Evolutionary conservation across 768 basidiomycete species (phyloP), one percentile per base, ranked within the genome.

Genomic region (Termitomyces sp.): DNA sequence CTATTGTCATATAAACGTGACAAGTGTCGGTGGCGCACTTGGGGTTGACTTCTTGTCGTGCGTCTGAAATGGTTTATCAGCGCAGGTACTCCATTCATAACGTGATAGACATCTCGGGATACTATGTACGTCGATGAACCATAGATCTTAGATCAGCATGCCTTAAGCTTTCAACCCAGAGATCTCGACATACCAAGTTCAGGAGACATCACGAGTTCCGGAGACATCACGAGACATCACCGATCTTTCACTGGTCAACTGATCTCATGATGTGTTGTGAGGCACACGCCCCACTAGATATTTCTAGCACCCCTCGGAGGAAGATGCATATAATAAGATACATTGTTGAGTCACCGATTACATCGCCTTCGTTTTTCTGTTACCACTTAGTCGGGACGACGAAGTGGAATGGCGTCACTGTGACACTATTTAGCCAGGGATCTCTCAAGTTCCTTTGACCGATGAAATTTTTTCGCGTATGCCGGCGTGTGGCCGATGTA

Each of bases 1-100:
- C 81, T 8, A 67, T 84, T n/a, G 77, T 79, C 6, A 77, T 78
- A 21, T 85, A 82, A 82, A 81, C 80, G 28, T 85, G 2, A 79
- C 78, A 58, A 85, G 83, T 0, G 67, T 83, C 25, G 69, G 74
- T 10, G 84, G 85, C 11, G 76, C 77, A 28, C 41, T 70, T 34
- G 68, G 66, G 43, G 70, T 72, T 47, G 70, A 66, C 4, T 17
- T 59, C 21, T 54, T 70, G n/a, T 54, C 68, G 52, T 59, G 59
- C 16, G 43, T 53, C 37, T 61, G 60, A 42, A 40, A 32, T 17
- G n/a, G 6, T 34, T 10, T 9, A 42, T 52, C 6, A 19, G 12
- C 16, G 23, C 21, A 21, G 27, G 3, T 12, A n/a, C 23, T n/a
- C 17, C 35, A 25, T 50, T 48, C 12, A 4, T 34, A 3, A 21